These are phyloP conservation scores for Coriolopsis trogii DNA, from an alignment of 1,284 basidiomycete species.

Conservation along the genomic window DNA sequence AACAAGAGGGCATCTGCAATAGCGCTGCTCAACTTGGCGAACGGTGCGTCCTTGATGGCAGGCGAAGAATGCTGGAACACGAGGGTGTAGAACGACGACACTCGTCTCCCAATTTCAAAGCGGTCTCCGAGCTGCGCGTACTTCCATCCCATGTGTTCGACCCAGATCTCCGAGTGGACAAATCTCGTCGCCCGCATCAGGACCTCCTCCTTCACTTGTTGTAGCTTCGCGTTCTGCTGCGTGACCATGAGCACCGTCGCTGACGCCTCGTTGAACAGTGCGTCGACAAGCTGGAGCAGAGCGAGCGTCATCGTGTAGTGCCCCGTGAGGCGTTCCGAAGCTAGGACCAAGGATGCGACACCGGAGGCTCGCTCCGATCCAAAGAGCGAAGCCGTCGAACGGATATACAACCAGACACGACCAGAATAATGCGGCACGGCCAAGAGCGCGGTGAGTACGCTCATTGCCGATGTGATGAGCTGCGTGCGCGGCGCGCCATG, in stretches of 20 bases:
- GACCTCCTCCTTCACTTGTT: slow-evolving; percentile 81
- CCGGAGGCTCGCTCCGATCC: slow-evolving; percentile 59
- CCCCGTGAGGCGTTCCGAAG: slow-evolving; percentile 72
- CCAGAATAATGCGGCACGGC: slow-evolving; percentile 75
- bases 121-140: slow-evolving; percentile 77
- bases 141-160: slow-evolving; percentile 82
- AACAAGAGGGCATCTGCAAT: slow-evolving; percentile 68
- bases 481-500: slow-evolving; percentile 50
- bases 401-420: slow-evolving; percentile 84
- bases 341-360: slow-evolving; percentile 67
- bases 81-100: slow-evolving; percentile 66
- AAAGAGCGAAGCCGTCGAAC: slow-evolving; percentile 78
- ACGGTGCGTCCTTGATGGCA: slow-evolving; percentile 52
- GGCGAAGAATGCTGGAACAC: slow-evolving; percentile 68
- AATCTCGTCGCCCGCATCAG: slow-evolving; percentile 77
- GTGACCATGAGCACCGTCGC: slow-evolving; percentile 55
- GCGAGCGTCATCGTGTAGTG: slow-evolving; percentile 81
- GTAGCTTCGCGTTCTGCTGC: slow-evolving; percentile 58
- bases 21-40: slow-evolving; percentile 59
- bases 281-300: slow-evolving; percentile 75
- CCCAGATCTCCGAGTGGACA: slow-evolving; percentile 85
- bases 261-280: slow-evolving; percentile 75
- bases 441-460: slow-evolving; percentile 78
- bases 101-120: slow-evolving; percentile 76
- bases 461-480: slow-evolving; percentile 80